Conservation (phyloP, 352 stramenopile genomes). For the Phytophthora multivora region DNA sequence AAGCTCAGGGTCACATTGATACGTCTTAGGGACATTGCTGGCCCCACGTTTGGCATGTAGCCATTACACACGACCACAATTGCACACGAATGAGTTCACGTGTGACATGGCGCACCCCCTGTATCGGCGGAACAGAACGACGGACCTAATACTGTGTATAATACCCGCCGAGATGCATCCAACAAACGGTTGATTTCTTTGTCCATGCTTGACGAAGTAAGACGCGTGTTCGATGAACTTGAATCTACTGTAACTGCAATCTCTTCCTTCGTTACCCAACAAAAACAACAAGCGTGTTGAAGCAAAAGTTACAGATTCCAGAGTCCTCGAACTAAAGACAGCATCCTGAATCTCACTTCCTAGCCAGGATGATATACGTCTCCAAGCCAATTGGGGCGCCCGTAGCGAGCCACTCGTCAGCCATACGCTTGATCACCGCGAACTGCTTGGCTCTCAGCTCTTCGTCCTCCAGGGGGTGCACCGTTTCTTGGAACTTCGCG, state of each 20-base stretch:
- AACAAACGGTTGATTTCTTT: conserved; percentile 2
- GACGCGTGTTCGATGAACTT: conserved; percentile 5
- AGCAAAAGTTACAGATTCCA: conserved; percentile 19
- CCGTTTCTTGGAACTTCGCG: conserved; percentile 40
- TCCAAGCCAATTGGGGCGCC: conserved; percentile 60
- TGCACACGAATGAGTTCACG: conserved; percentile 10
- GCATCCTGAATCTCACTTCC: conserved; percentile 15
- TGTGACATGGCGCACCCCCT: conserved; percentile 11
- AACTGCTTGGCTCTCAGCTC: conserved; percentile 29
- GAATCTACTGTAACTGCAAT: not conserved
- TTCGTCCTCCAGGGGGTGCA: conserved; percentile 36
- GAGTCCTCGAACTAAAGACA: not conserved
- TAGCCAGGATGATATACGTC: conserved; percentile 57
- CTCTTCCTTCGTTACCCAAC: conserved; percentile 20
- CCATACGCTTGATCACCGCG: conserved; percentile 43
- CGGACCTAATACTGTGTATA: too few relatives aligned
- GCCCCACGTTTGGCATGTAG: not conserved
- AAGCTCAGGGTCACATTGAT: not conserved
- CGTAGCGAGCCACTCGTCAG: conserved; percentile 52
- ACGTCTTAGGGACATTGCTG: too few relatives aligned
- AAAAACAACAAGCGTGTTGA: conserved; percentile 15
- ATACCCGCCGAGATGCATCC: too few relatives aligned
- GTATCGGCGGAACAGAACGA: conserved; percentile 8
- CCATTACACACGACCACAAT: conserved; percentile 5
- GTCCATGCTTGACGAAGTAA: too few relatives aligned